These are phyloP conservation scores for Phialemoniopsis sp. DNA, from an alignment of 2,329 filamentous ascomycete genomes.

Conservation along the genomic window DNA sequence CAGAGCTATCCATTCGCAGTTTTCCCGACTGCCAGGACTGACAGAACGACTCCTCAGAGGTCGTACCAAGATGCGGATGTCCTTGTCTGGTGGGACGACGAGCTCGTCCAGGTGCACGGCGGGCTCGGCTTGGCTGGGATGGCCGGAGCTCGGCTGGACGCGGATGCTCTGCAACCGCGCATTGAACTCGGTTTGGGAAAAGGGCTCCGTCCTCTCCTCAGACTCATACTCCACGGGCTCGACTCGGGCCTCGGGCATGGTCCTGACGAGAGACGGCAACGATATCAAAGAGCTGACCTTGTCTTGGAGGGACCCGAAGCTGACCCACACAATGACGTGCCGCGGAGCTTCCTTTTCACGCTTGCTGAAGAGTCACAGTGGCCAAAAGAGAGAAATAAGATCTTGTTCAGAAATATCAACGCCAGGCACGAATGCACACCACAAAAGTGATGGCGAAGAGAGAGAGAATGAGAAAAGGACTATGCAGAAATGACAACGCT, in stretches of 20 bases:
- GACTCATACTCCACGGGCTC: slow-evolving; percentile 23
- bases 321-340: not conserved
- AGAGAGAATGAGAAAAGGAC: too few species aligned
- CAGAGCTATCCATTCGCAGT: slow-evolving; percentile 52
- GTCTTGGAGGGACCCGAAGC: too few species aligned
- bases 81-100: slow-evolving; percentile 35
- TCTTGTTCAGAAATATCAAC: too few species aligned
- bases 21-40: slow-evolving; percentile 48
- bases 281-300: too few species aligned
- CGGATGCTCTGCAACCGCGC: slow-evolving; percentile 41
- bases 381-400: too few species aligned
- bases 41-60: slow-evolving; percentile 50
- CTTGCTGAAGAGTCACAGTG: too few species aligned
- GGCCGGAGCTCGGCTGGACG: slow-evolving; percentile 29
- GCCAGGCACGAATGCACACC: too few species aligned
- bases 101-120: slow-evolving; percentile 51
- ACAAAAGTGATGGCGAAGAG: too few species aligned
- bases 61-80: slow-evolving; percentile 53
- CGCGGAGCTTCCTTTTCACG: too few species aligned
- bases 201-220: slow-evolving; percentile 54
- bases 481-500: too few species aligned
- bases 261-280: too few species aligned
- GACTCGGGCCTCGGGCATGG: slow-evolving; percentile 37
- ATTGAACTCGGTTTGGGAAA: slow-evolving; percentile 52
- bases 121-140: slow-evolving; percentile 30